Evolutionary conservation across 805 yeast genomes (phyloP), one percentile per base, ranked within the genome.

Genomic region (Komagataella pastoris): DNA sequence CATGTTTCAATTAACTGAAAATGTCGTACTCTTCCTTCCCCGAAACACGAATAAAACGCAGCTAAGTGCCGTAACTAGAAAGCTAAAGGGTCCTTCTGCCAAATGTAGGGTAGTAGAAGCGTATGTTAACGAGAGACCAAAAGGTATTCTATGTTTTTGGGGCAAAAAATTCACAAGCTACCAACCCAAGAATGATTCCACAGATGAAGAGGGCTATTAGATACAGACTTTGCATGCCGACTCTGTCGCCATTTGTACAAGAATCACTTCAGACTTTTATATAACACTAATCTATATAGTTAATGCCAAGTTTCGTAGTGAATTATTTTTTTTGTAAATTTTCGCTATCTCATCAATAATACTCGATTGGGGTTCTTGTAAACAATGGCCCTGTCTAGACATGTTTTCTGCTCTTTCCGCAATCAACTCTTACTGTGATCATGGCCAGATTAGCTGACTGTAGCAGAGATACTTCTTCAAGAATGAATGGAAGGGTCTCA

Each of bases 11-110:
- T 65, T 78, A 7, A 59, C 79, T 2, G 55, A 63, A 1, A 76
- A 79, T 55, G 75, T 83, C 30, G 80, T 78, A 6, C 62, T 84
- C 3, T 83, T 82, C 58, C 67, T 85, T 18, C 93, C 93, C 1
- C 69, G 80, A 54, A 81, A 79, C 56, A 75, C 78, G 50, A 70
- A 79, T 57, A 57, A 80, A 21, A 66, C 66, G 36, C 88, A 83
- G 56, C 58, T 85, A 6, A 60, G 76, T 1, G 58, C 61, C 12
- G 69, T 78, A 1, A 77, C 85, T 1, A 61, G 63, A 18, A 66
- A 68, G 23, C 59, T 80, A 1, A 65, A 72, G 50, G 85, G 85
- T 0, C 55, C 59, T 0, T 58, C 60, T 1, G 75, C 71, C 7
- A 63, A 62, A 49, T 71, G 81, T 49, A 65, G 80, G 52, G 68